These are phyloP conservation scores for Citrus australasica DNA, from an alignment of 345 rosid species.

Conservation along the genomic window DNA sequence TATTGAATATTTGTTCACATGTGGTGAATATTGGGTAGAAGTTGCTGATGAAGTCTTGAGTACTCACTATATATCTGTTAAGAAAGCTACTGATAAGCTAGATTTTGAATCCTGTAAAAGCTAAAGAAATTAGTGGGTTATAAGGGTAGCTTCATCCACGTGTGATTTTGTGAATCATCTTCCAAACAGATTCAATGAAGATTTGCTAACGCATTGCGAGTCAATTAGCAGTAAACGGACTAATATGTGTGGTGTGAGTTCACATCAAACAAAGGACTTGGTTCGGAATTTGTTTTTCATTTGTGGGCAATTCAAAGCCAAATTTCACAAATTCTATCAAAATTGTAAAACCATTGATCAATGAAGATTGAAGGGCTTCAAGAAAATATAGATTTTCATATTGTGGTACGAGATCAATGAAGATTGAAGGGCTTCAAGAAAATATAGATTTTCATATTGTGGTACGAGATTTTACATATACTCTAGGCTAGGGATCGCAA, in stretches of 20 bases:
- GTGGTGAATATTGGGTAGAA: slow-evolving; percentile 15
- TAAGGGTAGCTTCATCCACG: slow-evolving; percentile 2
- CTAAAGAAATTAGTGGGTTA: too few species aligned
- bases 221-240: slow-evolving; percentile 49
- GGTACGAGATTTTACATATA: slow-evolving; percentile 33
- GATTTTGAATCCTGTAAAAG: slow-evolving; percentile 39
- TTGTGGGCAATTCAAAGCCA: slow-evolving; percentile 64
- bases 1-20: neutral
- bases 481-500: slow-evolving; percentile 24
- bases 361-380: slow-evolving; percentile 39
- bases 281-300: slow-evolving; percentile 58
- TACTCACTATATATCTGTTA: slow-evolving; percentile 11
- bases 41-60: slow-evolving; percentile 8
- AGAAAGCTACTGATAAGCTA: neutral
- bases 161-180: slow-evolving; percentile 33
- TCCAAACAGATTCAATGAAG: slow-evolving; percentile 61
- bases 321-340: slow-evolving; percentile 48
- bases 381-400: slow-evolving; percentile 57
- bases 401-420: slow-evolving; percentile 36
- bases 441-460: slow-evolving; percentile 60
- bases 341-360: slow-evolving; percentile 48
- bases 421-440: slow-evolving; percentile 47
- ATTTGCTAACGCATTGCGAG: slow-evolving; percentile 59
- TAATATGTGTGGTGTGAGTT: slow-evolving; percentile 46
- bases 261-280: slow-evolving; percentile 55